phyloP scores from a whole-genome alignment of 768 basidiomycete species.

The Boletus sp. region DNA sequence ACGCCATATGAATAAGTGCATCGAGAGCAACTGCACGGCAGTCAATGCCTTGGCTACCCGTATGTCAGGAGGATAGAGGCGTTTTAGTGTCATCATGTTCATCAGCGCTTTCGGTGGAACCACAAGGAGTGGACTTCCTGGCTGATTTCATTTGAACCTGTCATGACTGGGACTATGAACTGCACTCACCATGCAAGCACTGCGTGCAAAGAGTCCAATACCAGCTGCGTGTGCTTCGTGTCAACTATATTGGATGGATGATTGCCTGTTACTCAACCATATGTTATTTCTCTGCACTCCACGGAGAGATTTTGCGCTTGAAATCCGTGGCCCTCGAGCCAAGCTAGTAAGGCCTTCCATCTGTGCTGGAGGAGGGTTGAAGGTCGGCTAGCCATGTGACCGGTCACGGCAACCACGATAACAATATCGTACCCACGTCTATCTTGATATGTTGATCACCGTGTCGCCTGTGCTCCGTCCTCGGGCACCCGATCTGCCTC shows the following conservation, averaged over 20 bases:
- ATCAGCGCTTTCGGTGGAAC: conserved; percentile 70
- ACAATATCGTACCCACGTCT: neutral
- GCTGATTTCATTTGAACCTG: conserved; percentile 31
- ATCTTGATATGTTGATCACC: neutral
- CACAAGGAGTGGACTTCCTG: conserved; percentile 57
- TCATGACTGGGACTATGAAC: neutral
- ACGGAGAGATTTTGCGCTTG: conserved; percentile 43
- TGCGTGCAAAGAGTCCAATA: conserved; percentile 61
- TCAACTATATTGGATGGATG: conserved; percentile 1
- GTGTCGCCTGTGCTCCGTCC: neutral
- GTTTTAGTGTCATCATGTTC: conserved; percentile 65
- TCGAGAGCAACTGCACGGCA: conserved; percentile 72
- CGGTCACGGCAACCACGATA: neutral
- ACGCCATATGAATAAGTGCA: conserved; percentile 74
- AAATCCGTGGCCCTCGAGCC: conserved; percentile 52
- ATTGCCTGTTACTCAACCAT: conserved; percentile 41
- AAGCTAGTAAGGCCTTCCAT: conserved; percentile 50
- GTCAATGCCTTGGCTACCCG: conserved; percentile 35
- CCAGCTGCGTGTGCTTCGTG: conserved; percentile 41
- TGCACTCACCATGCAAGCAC: conserved; percentile 40
- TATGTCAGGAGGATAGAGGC: conserved; percentile 47
- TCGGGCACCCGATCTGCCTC: conserved; percentile 2
- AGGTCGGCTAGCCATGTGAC: conserved; percentile 4
- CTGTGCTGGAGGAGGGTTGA: conserved; percentile 10
- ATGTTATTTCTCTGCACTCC: conserved; percentile 45